Conservation (phyloP, 2,329 filamentous ascomycete genomes). For the Lachnellula occidentalis region DNA sequence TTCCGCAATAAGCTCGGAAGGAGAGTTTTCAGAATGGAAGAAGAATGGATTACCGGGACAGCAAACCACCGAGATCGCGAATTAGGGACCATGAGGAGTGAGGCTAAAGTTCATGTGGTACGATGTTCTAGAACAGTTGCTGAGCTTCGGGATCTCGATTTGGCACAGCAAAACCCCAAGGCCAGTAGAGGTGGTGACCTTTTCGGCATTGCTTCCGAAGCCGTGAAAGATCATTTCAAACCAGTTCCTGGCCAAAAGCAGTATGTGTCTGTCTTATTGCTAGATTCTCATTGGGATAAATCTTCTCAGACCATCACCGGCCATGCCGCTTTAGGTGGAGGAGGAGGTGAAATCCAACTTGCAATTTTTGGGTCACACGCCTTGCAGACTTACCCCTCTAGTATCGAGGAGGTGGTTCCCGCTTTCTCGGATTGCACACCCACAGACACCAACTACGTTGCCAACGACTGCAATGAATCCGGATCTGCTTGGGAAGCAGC, state of each 20-base stretch:
- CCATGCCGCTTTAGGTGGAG: constrained; percentile 81
- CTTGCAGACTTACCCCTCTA: constrained; percentile 83
- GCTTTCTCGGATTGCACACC: constrained; percentile 87
- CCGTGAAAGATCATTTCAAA: constrained; percentile 72
- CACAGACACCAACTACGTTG: constrained; percentile 73
- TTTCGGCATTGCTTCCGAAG: constrained; percentile 70
- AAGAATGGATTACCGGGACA: constrained; percentile 86
- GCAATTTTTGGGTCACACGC: constrained; percentile 91
- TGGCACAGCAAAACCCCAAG: constrained; percentile 69
- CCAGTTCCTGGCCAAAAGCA: constrained; percentile 71
- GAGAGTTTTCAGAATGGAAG: constrained; percentile 83
- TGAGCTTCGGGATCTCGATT: constrained; percentile 72
- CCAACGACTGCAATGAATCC: constrained; percentile 80
- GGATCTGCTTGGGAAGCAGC: constrained; percentile 95
- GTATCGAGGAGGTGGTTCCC: constrained; percentile 82
- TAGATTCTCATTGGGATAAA: constrained; percentile 87
- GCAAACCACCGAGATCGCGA: constrained; percentile 70
- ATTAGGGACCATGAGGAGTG: constrained; percentile 72
- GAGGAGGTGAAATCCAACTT: constrained; percentile 66
- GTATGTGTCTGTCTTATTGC: constrained; percentile 79
- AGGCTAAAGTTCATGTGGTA: constrained; percentile 85
- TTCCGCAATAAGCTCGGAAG: constrained; percentile 80
- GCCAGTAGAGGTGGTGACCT: constrained; percentile 68
- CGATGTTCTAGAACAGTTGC: constrained; percentile 76
- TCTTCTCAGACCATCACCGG: constrained; percentile 63